Percentiles rank a stretch among this genome's conserved stretches.
These are phyloP conservation scores for Aspergillus bertholletiae DNA, from an alignment of 495 filamentous ascomycete genomes.

Conservation along the genomic window DNA sequence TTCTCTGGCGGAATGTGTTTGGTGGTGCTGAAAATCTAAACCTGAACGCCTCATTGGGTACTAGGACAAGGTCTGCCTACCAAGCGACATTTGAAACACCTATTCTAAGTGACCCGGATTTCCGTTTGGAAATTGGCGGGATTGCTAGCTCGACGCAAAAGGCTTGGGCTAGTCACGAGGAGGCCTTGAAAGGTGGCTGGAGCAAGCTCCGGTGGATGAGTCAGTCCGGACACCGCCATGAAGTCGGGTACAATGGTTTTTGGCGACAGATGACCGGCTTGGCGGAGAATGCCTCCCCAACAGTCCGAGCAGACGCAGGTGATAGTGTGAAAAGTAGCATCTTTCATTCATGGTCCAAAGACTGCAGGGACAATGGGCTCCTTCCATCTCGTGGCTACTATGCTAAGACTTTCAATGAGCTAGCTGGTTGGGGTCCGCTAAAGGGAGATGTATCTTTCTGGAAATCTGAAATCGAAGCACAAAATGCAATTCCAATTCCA, in stretches of 20 bases:
- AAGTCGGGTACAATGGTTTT: conserved; percentile 71
- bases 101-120: conserved; percentile 74
- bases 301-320: conserved; percentile 78
- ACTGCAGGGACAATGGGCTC: conserved; percentile 74
- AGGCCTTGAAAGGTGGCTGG: conserved; percentile 76
- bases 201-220: conserved; percentile 71
- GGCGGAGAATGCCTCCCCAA: conserved; percentile 67
- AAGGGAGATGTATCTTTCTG: conserved; percentile 87
- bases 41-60: conserved; percentile 80
- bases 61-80: conserved; percentile 85
- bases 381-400: conserved; percentile 80
- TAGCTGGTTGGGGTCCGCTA: conserved; percentile 82
- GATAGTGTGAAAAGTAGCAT: conserved; percentile 88
- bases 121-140: conserved; percentile 69
- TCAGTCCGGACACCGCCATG: conserved; percentile 59
- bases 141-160: conserved; percentile 80
- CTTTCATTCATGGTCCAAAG: conserved; percentile 73
- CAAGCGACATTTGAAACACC: conserved; percentile 79
- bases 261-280: conserved; percentile 90
- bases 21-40: conserved; percentile 89
- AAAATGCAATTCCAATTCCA: conserved; percentile 67
- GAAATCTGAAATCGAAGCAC: conserved; percentile 80
- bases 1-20: conserved; percentile 84
- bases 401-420: conserved; percentile 68
- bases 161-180: conserved; percentile 88